Conservation (phyloP, 2,329 filamentous ascomycete species). For the Trichoderma koningiopsis region DNA sequence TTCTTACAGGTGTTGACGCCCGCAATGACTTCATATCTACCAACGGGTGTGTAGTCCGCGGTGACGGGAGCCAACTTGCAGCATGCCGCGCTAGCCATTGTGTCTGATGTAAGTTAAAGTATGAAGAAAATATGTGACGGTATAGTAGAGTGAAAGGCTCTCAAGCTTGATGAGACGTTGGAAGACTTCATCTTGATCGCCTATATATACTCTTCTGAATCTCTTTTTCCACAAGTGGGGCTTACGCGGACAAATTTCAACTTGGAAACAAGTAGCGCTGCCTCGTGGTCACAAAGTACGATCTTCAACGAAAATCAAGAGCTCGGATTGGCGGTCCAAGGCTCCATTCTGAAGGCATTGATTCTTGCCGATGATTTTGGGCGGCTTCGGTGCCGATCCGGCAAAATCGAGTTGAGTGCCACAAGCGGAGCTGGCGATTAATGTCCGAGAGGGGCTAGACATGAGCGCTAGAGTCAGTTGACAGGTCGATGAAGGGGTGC, state of each 20-base stretch:
- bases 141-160: not conserved
- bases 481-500: not conserved
- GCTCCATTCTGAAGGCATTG: conserved; percentile 2
- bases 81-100: conserved; percentile 33
- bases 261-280: not conserved
- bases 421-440: not conserved
- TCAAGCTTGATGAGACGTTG: not conserved
- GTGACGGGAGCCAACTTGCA: conserved; percentile 42
- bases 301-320: not conserved
- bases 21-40: conserved; percentile 44
- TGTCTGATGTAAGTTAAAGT: not conserved
- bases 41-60: conserved; percentile 45
- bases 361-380: not conserved
- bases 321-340: not conserved
- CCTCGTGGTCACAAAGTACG: not conserved
- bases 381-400: conserved; percentile 13
- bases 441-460: not conserved
- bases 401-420: not conserved
- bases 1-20: conserved; percentile 47
- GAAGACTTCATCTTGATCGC: not conserved
- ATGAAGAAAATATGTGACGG: not conserved
- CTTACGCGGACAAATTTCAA: not conserved
- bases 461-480: not conserved
- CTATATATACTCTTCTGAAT: conserved; percentile 15
- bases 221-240: not conserved